These are phyloP conservation scores for Kurtzmaniella fragi DNA, from an alignment of 805 yeast genomes.

Conservation along the genomic window DNA sequence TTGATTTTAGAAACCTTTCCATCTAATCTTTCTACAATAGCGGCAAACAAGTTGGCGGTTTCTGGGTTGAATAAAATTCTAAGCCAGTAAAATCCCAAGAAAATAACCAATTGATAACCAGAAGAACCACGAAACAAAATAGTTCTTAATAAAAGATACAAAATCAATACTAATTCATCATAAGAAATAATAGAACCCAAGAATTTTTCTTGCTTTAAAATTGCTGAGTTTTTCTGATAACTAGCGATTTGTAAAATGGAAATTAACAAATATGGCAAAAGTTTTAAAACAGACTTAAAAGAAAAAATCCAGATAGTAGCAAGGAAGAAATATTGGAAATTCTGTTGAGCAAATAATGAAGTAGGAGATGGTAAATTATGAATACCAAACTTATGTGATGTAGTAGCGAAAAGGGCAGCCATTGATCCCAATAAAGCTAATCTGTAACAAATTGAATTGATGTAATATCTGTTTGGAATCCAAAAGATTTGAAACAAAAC, in stretches of 20 bases:
- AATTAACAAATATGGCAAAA: slow-evolving; percentile 55
- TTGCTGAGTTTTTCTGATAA: slow-evolving; percentile 33
- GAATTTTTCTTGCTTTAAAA: slow-evolving; percentile 31
- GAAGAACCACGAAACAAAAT: slow-evolving; percentile 59
- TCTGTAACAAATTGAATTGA: slow-evolving; percentile 51
- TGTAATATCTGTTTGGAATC: slow-evolving; percentile 32
- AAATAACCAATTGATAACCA: slow-evolving; percentile 61
- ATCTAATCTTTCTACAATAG: slow-evolving; percentile 41
- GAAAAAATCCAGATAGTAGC: slow-evolving; percentile 58
- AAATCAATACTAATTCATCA: slow-evolving; percentile 53
- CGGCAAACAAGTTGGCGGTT: slow-evolving; percentile 39
- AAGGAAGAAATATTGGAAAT: slow-evolving; percentile 63
- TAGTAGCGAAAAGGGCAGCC: slow-evolving; percentile 46
- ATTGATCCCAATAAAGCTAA: slow-evolving; percentile 53
- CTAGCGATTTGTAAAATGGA: slow-evolving; percentile 53
- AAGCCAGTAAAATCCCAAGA: slow-evolving; percentile 63
- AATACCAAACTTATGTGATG: slow-evolving; percentile 55
- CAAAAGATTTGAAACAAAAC: slow-evolving; percentile 35
- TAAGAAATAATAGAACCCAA: slow-evolving; percentile 50
- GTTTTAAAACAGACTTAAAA: slow-evolving; percentile 59
- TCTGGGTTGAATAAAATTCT: slow-evolving; percentile 54
- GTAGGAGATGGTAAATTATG: slow-evolving; percentile 54
- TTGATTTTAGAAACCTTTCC: slow-evolving; percentile 35
- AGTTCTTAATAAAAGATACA: slow-evolving; percentile 55
- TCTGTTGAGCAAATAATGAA: slow-evolving; percentile 64